These are phyloP conservation scores for Starmerella lactis-condensi DNA, from an alignment of 805 yeast species.

Conservation along the genomic window DNA sequence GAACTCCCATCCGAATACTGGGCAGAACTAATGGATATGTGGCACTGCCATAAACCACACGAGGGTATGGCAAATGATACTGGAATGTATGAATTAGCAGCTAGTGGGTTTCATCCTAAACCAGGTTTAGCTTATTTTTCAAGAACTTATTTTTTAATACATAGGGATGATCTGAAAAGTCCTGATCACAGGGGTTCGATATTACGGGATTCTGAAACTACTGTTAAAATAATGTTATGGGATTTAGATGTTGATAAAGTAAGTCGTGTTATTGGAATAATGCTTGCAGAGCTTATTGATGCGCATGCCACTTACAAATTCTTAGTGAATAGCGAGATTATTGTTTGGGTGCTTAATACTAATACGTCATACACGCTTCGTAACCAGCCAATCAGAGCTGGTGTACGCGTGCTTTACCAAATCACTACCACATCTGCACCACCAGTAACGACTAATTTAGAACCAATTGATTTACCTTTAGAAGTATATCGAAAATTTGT, in stretches of 20 bases:
- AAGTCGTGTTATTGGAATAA: slow-evolving; percentile 6
- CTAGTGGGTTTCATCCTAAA: slow-evolving; percentile 25
- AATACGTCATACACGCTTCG: slow-evolving; percentile 24
- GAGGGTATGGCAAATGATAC: slow-evolving; percentile 7
- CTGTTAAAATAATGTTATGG: slow-evolving; percentile 39
- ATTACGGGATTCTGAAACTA: no score
- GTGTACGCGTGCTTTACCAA: no score
- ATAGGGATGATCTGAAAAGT: slow-evolving; percentile 15
- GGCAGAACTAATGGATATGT: slow-evolving; percentile 89
- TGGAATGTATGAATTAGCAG: slow-evolving; percentile 15
- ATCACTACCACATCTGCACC: no score
- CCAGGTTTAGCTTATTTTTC: slow-evolving; percentile 34
- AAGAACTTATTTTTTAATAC: slow-evolving; percentile 33
- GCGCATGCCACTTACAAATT: slow-evolving; percentile 22
- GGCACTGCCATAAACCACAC: slow-evolving; percentile 71
- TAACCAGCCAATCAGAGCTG: no score
- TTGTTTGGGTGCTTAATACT: slow-evolving; percentile 34
- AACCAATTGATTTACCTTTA: slow-evolving; percentile 23
- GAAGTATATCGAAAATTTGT: slow-evolving; percentile 22
- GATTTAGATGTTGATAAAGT: slow-evolving; percentile 19
- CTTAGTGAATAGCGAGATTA: slow-evolving; percentile 7
- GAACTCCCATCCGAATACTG: slow-evolving; percentile 85
- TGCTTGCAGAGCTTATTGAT: slow-evolving; percentile 18
- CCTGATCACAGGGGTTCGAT: no score
- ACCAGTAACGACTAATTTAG: slow-evolving; percentile 30